Base-by-base conservation (phyloP, 805 yeast genomes). In the Kregervanrija fluxuum region DNA sequence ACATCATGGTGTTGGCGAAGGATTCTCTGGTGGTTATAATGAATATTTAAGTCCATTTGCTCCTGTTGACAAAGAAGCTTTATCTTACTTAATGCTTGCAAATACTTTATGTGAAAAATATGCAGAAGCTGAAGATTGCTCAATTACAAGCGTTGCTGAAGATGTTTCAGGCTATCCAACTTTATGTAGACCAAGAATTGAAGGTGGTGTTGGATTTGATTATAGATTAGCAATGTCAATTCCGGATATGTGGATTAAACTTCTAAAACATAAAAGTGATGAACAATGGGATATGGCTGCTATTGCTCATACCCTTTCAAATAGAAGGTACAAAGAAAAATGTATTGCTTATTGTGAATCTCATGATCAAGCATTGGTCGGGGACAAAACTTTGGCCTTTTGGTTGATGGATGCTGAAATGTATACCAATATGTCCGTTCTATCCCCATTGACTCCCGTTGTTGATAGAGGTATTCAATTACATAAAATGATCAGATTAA, bases 381-480 rank as follows among this genome's bases (percentile, higher is more conserved):
- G 99, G 43, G 99, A 91, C 62, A 91, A 91, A 63, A 87, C 96
- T 2, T 67, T 91, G 47, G 98, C 98, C 1, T 91, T 91, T 60
- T 93, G 99, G 99, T 73, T 91, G 46, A 91, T 91, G 98, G 99
- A 91, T 67, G 89, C 91, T 50, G 95, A 90, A 53, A 90, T 91
- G 98, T 91, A 91, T 65, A 91, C 97, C 33, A 81, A 89, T 66
- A 91, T 91, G 99, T 82, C 95, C 12, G 72, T 72, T 2, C 59
- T 90, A 38, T 68, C 87, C 1, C 85, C 81, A 43, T 68, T 83
- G 42, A 84, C 95, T 1, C 84, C 85, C 3, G 75, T 82, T 11
- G 73, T 91, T 51, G 95, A 89, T 56, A 78, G 99, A 51, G 99
- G 99, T 33, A 66, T 93, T 37, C 80, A 96, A 14, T 71, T 91